Evolutionary conservation across 1,139 yeast genomes (phyloP).

Genomic region (Saccharomyces hybrid): DNA sequence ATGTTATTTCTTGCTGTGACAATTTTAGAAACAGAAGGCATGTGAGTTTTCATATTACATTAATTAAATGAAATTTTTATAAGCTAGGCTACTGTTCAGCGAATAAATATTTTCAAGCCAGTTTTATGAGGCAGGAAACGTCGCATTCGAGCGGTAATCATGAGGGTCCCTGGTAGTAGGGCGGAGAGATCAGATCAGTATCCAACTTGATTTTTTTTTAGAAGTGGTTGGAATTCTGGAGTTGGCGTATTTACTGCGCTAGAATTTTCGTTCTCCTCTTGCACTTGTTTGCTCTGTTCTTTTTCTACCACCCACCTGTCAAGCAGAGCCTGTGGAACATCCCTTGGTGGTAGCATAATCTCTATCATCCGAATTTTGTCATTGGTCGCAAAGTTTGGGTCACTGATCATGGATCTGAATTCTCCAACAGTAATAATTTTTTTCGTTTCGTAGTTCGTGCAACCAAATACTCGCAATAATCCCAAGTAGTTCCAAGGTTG

Average conservation of each 20-base stretch:
- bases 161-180: neutral
- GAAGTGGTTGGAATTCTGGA: neutral
- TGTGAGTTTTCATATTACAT: neutral
- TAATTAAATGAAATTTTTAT: neutral
- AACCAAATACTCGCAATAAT: slow-evolving; percentile 61
- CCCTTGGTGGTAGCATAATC: slow-evolving; percentile 70
- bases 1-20: neutral
- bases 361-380: slow-evolving; percentile 68
- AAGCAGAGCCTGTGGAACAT: slow-evolving; percentile 67
- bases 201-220: neutral
- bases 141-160: neutral
- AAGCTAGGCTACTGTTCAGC: neutral
- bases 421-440: slow-evolving; percentile 41
- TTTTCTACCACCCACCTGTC: slow-evolving; percentile 42
- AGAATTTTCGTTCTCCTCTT: slow-evolving; percentile 1
- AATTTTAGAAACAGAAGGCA: neutral
- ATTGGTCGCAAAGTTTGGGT: slow-evolving; percentile 47
- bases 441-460: slow-evolving; percentile 57
- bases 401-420: slow-evolving; percentile 40
- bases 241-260: neutral
- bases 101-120: neutral
- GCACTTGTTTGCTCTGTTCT: slow-evolving; percentile 5
- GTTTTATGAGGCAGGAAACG: neutral
- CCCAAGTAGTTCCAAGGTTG: slow-evolving; percentile 75
- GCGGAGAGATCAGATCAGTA: neutral